phyloP scores from a whole-genome alignment of 2,329 filamentous ascomycete species.

The Trichoderma aggressivum region DNA sequence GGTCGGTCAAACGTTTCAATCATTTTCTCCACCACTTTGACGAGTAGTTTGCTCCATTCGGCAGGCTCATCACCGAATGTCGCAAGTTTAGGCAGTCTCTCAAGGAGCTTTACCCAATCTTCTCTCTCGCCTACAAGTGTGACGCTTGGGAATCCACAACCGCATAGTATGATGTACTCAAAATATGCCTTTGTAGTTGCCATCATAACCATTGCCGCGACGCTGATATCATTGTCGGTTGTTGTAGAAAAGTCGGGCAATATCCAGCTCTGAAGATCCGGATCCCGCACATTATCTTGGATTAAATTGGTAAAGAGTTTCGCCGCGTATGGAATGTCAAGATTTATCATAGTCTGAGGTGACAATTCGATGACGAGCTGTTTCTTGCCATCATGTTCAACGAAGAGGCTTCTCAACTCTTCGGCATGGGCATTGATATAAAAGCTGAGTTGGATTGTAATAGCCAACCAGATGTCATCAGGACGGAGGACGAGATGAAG shows the following conservation, averaged over 20 bases:
- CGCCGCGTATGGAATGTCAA: neutral
- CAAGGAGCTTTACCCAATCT: slow-evolving; percentile 18
- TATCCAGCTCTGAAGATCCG: neutral
- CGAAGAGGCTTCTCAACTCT: slow-evolving; percentile 17
- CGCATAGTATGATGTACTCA: slow-evolving; percentile 3
- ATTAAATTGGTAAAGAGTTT: neutral
- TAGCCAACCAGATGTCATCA: slow-evolving; percentile 31
- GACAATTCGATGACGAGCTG: neutral
- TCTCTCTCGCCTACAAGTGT: slow-evolving; percentile 10
- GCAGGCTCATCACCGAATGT: neutral
- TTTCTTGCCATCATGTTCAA: slow-evolving; percentile 14
- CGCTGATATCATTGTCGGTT: slow-evolving; percentile 7
- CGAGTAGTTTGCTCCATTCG: neutral
- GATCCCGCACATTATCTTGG: neutral
- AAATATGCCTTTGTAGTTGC: slow-evolving; percentile 21
- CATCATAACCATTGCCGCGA: slow-evolving; percentile 19
- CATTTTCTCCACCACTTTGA: slow-evolving; percentile 17
- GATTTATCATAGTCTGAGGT: neutral
- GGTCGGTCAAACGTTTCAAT: slow-evolving; percentile 20
- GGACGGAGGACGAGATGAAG: slow-evolving; percentile 23
- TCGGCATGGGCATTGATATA: slow-evolving; percentile 21
- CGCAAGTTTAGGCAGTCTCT: neutral
- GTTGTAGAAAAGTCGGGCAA: slow-evolving; percentile 18
- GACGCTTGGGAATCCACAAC: slow-evolving; percentile 19
- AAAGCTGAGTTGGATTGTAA: slow-evolving; percentile 26